phyloP scores from a whole-genome alignment of 495 filamentous ascomycete genomes.

The Copromyces sp. region DNA sequence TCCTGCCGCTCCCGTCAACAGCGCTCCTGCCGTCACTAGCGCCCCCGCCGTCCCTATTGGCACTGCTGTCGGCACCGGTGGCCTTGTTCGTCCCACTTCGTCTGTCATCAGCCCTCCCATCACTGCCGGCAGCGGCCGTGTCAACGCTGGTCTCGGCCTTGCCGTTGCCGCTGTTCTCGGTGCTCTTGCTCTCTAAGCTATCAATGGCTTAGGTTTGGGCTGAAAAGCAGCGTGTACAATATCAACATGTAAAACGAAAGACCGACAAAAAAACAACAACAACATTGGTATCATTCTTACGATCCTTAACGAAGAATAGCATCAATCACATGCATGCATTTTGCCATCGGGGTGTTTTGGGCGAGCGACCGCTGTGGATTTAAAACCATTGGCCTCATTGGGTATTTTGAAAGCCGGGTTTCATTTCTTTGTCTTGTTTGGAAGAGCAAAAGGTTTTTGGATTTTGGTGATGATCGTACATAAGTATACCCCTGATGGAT shows the following conservation, averaged over 20 bases:
- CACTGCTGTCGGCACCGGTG: slow-evolving; percentile 23
- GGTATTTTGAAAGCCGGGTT: background rate
- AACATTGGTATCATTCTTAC: slow-evolving; percentile 24
- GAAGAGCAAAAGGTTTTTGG: background rate
- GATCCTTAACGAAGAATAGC: slow-evolving; percentile 29
- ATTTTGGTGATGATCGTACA: background rate
- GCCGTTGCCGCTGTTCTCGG: slow-evolving; percentile 20
- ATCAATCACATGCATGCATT: slow-evolving; percentile 6
- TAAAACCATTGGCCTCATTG: background rate
- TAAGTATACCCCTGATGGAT: background rate
- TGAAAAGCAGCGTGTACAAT: background rate
- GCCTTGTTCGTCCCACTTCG: slow-evolving; percentile 13
- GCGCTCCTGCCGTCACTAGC: slow-evolving; percentile 27
- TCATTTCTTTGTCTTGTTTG: background rate
- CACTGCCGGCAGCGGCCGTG: slow-evolving; percentile 24
- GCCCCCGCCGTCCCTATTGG: slow-evolving; percentile 15
- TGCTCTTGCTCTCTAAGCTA: slow-evolving; percentile 27
- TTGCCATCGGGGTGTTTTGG: background rate
- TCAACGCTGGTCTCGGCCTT: slow-evolving; percentile 31
- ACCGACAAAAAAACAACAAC: background rate
- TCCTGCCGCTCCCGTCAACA: slow-evolving; percentile 28
- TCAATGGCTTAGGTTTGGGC: background rate
- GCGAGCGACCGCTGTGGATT: background rate
- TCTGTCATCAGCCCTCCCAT: slow-evolving; percentile 13
- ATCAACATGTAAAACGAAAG: background rate